Conservation (phyloP, 148 eudicot species). For the Salicornia ramosissima region DNA sequence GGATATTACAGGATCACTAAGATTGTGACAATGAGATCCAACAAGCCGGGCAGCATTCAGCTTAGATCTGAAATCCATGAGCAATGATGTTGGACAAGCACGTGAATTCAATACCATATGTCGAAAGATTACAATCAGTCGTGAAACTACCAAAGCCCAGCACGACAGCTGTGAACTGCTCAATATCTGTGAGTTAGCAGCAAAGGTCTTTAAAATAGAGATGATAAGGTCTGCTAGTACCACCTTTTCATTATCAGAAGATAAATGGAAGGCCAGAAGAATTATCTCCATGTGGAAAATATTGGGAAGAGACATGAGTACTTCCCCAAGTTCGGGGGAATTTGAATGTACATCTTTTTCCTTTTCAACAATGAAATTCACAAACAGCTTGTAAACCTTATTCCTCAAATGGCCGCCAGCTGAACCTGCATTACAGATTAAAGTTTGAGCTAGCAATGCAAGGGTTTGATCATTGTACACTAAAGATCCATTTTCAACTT, state of each 20-base stretch:
- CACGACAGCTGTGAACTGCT: conserved; percentile 58
- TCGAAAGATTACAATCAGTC: conserved; percentile 71
- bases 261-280: conserved; percentile 84
- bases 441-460: conserved; percentile 67
- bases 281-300: conserved; percentile 84
- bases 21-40: conserved; percentile 34
- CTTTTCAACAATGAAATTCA: conserved; percentile 56
- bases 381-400: conserved; percentile 49
- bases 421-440: conserved; percentile 56
- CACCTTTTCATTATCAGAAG: conserved; percentile 76
- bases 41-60: conserved; percentile 43
- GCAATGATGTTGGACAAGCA: conserved; percentile 78
- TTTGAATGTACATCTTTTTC: conserved; percentile 38
- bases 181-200: conserved; percentile 31
- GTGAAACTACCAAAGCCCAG: conserved; percentile 81
- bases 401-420: conserved; percentile 71
- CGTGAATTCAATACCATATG: conserved; percentile 71
- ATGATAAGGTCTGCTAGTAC: conserved; percentile 44
- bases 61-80: conserved; percentile 68
- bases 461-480: conserved; percentile 73
- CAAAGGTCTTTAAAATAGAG: conserved; percentile 48
- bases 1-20: conserved; percentile 34
- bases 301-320: conserved; percentile 67
- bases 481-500: conserved; percentile 61
- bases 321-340: conserved; percentile 44